Evolutionary conservation across 495 filamentous ascomycete genomes (phyloP).

Genomic region (Monascus purpureus): DNA sequence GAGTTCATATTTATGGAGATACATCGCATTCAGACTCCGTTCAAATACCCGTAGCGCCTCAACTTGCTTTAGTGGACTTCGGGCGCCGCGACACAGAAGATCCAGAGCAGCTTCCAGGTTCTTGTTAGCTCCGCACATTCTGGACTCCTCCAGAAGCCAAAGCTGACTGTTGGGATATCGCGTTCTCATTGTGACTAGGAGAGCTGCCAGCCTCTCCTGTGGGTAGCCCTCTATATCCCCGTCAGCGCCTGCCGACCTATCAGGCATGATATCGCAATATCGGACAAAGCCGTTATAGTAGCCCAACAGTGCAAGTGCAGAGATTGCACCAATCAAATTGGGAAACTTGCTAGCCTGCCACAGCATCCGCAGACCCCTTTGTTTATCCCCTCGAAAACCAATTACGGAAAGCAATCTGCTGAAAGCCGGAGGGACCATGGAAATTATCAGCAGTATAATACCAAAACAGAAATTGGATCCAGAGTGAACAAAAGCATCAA

Average conservation of each 20-base stretch:
- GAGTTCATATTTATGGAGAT: slow-evolving; percentile 54
- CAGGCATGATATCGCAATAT: slow-evolving; percentile 76
- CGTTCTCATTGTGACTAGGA: slow-evolving; percentile 58
- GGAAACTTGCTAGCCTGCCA: slow-evolving; percentile 83
- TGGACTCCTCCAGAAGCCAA: slow-evolving; percentile 83
- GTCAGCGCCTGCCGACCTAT: slow-evolving; percentile 33
- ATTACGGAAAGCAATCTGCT: slow-evolving; percentile 71
- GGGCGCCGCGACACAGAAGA: slow-evolving; percentile 39
- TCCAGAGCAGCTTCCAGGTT: slow-evolving; percentile 54
- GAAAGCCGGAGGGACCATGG: slow-evolving; percentile 85
- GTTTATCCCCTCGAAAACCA: slow-evolving; percentile 83
- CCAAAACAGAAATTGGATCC: slow-evolving; percentile 84
- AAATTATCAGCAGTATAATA: slow-evolving; percentile 67
- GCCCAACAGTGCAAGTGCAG: slow-evolving; percentile 63
- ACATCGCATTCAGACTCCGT: slow-evolving; percentile 65
- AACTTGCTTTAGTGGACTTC: slow-evolving; percentile 74
- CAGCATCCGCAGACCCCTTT: slow-evolving; percentile 68
- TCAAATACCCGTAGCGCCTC: slow-evolving; percentile 73
- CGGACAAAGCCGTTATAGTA: slow-evolving; percentile 81
- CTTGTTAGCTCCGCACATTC: slow-evolving; percentile 56
- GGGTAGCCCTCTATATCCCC: slow-evolving; percentile 56
- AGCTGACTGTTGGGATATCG: slow-evolving; percentile 72
- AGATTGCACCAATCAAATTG: slow-evolving; percentile 85
- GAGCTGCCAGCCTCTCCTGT: slow-evolving; percentile 46
- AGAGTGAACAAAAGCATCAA: slow-evolving; percentile 80